Evolutionary conservation across 2,329 filamentous ascomycete genomes (phyloP).

Genomic region (Chaetomiaceae sp.): DNA sequence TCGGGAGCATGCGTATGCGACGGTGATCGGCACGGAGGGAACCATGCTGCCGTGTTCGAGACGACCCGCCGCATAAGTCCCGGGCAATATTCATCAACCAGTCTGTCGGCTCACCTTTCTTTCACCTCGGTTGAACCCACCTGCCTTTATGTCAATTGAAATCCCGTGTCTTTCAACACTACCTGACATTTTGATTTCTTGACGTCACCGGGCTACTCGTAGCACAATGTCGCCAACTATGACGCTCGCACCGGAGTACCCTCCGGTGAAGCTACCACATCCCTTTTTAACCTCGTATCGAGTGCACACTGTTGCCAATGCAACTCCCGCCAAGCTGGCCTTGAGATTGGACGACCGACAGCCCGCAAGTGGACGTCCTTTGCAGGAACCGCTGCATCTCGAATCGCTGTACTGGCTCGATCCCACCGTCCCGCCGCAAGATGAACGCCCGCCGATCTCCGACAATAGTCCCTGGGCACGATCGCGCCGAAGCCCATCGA

Average conservation of each 20-base stretch:
- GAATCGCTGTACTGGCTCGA: slow-evolving; percentile 37
- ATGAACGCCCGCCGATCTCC: slow-evolving; percentile 32
- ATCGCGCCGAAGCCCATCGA: slow-evolving; percentile 46
- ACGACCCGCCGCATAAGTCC: too few species aligned
- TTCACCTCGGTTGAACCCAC: background rate
- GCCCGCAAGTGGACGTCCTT: slow-evolving; percentile 30
- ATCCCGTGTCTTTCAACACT: background rate
- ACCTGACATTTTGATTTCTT: too few species aligned
- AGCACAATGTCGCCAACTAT: slow-evolving; percentile 23
- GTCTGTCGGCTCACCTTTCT: background rate
- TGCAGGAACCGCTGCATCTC: slow-evolving; percentile 37
- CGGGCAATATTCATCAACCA: too few species aligned
- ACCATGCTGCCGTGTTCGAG: too few species aligned
- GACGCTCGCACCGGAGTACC: slow-evolving; percentile 22
- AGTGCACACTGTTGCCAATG: slow-evolving; percentile 31
- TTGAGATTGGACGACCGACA: slow-evolving; percentile 34
- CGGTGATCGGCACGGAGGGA: too few species aligned
- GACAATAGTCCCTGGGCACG: slow-evolving; percentile 54
- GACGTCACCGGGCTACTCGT: too few species aligned
- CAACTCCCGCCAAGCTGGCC: slow-evolving; percentile 23
- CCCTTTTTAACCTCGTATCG: slow-evolving; percentile 43
- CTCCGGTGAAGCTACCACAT: slow-evolving; percentile 42
- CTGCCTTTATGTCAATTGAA: background rate
- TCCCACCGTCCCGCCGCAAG: slow-evolving; percentile 27
- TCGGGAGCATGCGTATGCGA: background rate